phyloP scores from a whole-genome alignment of 2,329 filamentous ascomycete genomes.

The Pseudogymnoascus sp. region DNA sequence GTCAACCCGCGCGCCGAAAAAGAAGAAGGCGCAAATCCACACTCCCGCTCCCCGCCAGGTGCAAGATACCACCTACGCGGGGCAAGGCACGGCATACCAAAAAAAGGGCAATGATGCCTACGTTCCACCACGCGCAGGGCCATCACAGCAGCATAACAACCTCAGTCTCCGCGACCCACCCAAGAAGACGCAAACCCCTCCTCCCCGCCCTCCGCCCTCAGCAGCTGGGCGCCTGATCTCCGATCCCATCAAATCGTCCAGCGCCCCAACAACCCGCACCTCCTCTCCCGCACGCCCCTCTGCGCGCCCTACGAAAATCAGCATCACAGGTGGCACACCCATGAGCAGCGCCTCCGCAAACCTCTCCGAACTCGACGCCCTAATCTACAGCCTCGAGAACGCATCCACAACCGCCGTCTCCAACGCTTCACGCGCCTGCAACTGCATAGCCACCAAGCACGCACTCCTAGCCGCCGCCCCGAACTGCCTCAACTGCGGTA shows the following conservation, averaged over 20 bases:
- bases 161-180: constrained; percentile 38
- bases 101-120: constrained; percentile 71
- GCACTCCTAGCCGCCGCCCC: constrained; percentile 84
- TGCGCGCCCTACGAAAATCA: constrained; percentile 50
- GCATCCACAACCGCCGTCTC: constrained; percentile 73
- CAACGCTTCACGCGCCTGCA: constrained; percentile 59
- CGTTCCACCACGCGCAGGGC: constrained; percentile 42
- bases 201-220: constrained; percentile 38
- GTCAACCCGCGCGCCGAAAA: constrained; percentile 41
- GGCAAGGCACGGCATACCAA: constrained; percentile 57
- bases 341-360: constrained; percentile 76
- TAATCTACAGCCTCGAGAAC: constrained; percentile 84
- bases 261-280: constrained; percentile 44
- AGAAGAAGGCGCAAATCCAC: constrained; percentile 54
- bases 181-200: constrained; percentile 30
- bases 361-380: constrained; percentile 64
- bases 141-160: constrained; percentile 32
- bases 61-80: constrained; percentile 54
- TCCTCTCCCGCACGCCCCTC: constrained; percentile 43
- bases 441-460: constrained; percentile 81
- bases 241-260: constrained; percentile 54
- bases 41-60: constrained; percentile 55
- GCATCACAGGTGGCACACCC: constrained; percentile 66
- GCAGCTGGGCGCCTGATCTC: constrained; percentile 75
- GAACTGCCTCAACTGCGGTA: constrained; percentile 87